Percentiles rank a stretch among this genome's conserved stretches.
Evolutionary conservation across 768 basidiomycete species (phyloP).

Genomic region (Cystofilobasidium bisporidii): DNA sequence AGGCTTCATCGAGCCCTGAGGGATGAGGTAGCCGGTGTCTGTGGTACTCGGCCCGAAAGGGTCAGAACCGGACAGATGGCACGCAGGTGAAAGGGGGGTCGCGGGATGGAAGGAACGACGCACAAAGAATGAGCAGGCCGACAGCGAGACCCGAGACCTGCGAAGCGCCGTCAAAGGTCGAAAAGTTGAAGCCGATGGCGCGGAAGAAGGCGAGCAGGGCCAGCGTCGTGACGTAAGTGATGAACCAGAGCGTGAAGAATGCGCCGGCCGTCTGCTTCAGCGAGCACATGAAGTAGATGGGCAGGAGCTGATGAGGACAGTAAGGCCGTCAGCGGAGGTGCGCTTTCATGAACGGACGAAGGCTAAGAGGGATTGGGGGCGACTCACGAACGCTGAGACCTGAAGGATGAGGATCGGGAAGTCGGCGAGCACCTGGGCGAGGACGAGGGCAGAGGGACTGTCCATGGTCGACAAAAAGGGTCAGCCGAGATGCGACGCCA

Average conservation of each 20-base stretch:
- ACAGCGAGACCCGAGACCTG: conserved; percentile 25
- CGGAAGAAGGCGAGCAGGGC: conserved; percentile 26
- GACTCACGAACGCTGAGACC: conserved; percentile 46
- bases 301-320: conserved; percentile 29
- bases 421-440: conserved; percentile 42
- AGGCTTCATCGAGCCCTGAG: conserved; percentile 43
- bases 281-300: conserved; percentile 23
- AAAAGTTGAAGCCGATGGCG: conserved; percentile 23
- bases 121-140: conserved; percentile 21
- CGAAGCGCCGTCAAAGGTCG: conserved; percentile 25
- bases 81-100: too few species aligned
- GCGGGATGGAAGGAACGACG: conserved; percentile 1
- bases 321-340: conserved; percentile 32
- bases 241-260: conserved; percentile 28
- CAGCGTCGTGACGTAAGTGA: conserved; percentile 28
- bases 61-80: not conserved
- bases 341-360: too few species aligned
- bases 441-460: conserved; percentile 40
- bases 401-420: conserved; percentile 36
- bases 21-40: conserved; percentile 23
- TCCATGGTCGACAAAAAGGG: not conserved
- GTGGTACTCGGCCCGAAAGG: too few species aligned
- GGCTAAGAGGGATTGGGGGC: not conserved
- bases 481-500: not conserved
- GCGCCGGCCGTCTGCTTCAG: conserved; percentile 18